Percentiles rank a stretch among this genome's conserved stretches.
These are phyloP conservation scores for Colletotrichum siamense DNA, from an alignment of 2,329 filamentous ascomycete species.

Conservation along the genomic window DNA sequence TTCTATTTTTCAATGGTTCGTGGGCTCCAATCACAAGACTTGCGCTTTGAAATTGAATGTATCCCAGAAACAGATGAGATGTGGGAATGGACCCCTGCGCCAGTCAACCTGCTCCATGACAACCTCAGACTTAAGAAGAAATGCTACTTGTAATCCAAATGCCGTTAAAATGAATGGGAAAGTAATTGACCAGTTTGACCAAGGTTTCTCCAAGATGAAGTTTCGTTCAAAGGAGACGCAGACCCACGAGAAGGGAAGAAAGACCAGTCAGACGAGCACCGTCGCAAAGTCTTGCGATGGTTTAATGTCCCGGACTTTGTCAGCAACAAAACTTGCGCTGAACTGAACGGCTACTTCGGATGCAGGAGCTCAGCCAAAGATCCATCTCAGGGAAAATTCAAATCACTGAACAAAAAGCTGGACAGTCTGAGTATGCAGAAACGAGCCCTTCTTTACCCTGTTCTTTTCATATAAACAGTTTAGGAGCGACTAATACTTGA, in stretches of 20 bases:
- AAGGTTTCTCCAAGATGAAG: neutral
- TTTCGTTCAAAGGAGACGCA: neutral
- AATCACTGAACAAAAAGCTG: neutral
- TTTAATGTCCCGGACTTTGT: neutral
- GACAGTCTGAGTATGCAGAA: neutral
- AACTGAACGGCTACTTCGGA: neutral
- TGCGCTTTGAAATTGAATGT: neutral
- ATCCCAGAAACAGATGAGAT: neutral
- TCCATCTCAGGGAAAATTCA: neutral
- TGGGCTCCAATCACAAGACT: neutral
- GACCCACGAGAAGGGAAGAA: neutral
- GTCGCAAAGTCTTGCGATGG: neutral
- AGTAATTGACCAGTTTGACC: neutral
- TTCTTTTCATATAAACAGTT: neutral
- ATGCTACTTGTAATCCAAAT: neutral
- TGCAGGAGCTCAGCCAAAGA: neutral
- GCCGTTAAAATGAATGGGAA: neutral
- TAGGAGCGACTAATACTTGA: neutral
- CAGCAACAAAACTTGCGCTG: neutral
- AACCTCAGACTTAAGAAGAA: neutral
- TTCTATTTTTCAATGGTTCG: neutral
- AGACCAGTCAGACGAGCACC: neutral
- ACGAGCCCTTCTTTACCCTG: neutral
- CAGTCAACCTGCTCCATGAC: neutral
- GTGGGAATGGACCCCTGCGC: neutral